Base-by-base conservation (phyloP, 2,329 filamentous ascomycete genomes). In the Aspergillus sp. region DNA sequence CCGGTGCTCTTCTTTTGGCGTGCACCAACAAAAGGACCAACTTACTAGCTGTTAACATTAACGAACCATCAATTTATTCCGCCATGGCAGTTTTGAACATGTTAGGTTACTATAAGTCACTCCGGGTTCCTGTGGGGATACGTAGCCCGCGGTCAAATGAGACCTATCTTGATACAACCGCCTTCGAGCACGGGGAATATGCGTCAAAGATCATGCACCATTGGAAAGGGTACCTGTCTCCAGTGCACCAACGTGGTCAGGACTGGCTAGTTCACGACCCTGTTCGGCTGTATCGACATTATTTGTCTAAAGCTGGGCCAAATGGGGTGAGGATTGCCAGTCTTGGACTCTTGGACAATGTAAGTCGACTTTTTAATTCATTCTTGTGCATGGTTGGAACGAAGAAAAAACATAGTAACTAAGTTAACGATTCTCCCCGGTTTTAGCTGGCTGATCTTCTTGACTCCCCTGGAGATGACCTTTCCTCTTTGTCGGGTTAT, bases 341-440 rank as follows among this genome's bases (percentile, higher is more conserved):
- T 26, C 56, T 61, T 39, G 59, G 59, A 7, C 56, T 58, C 18
- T 20, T 61, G 12, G 56, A 61, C 20, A 58, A 61, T 49, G 55
- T 58, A 46, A 29, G 55, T 49, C n/a, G n/a, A 51, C 18, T 1
- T n/a, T 16, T 6, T 26, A 20, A 7, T 31, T 7, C 11, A 9
- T 50, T 22, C 24, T 2, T n/a, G 16, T 52, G 14, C 46, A 24
- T 32, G 26, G 26, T 29, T 29, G 6, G 26, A 29, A 29, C 6
- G 11, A 4, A 14, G 32, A 12, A 14, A 7, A 36, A 29, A 2
- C 3, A 9, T 29, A 29, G 26, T 26, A 29, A 29, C 26, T 2
- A 46, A 3, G 4, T 11, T 50, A 50, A 50, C 20, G 5, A 24
- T 6, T 24, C 4, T 24, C 4, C 4, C 24, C 24, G 4, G 14